A percentile compares a stretch with the other conserved stretches of the same genome.
Evolutionary conservation across 805 yeast genomes (phyloP).

Genomic region (Yamadazyma ubonensis): DNA sequence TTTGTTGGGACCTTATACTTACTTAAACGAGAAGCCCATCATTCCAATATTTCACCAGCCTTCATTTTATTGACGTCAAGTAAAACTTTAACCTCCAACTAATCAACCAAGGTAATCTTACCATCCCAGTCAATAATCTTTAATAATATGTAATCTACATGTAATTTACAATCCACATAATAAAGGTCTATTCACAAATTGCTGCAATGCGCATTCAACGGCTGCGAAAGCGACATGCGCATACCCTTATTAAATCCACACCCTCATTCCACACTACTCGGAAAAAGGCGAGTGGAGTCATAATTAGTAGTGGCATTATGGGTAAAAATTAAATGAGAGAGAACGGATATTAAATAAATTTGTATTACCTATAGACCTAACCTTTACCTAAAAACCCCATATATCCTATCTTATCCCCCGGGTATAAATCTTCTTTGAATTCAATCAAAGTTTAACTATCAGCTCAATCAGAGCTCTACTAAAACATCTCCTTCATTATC

Average conservation of each 20-base stretch:
- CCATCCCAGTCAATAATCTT: too few species aligned
- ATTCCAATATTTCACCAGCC: too few species aligned
- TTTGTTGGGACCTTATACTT: too few species aligned
- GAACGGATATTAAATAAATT: too few species aligned
- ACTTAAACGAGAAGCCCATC: too few species aligned
- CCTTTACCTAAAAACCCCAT: background rate
- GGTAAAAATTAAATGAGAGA: too few species aligned
- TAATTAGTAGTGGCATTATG: too few species aligned
- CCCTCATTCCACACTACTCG: background rate
- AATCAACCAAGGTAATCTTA: too few species aligned
- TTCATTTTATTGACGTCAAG: too few species aligned
- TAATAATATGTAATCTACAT: too few species aligned
- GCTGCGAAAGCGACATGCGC: conserved; percentile 3
- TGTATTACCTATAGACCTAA: conserved; percentile 2
- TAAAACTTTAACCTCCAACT: too few species aligned
- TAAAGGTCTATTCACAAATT: background rate
- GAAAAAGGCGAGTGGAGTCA: background rate
- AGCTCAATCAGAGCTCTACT: conserved; percentile 12
- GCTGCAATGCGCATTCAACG: conserved; percentile 3
- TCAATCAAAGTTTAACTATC: background rate
- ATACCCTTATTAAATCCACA: conserved; percentile 1
- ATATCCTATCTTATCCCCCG: background rate
- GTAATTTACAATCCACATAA: conserved; percentile 32
- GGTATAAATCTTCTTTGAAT: background rate
- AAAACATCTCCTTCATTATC: conserved; percentile 19